A percentile compares a stretch with the other conserved stretches of the same genome.
These are phyloP conservation scores for Pythium phragmitis DNA, from an alignment of 352 stramenopile species.

Conservation along the genomic window DNA sequence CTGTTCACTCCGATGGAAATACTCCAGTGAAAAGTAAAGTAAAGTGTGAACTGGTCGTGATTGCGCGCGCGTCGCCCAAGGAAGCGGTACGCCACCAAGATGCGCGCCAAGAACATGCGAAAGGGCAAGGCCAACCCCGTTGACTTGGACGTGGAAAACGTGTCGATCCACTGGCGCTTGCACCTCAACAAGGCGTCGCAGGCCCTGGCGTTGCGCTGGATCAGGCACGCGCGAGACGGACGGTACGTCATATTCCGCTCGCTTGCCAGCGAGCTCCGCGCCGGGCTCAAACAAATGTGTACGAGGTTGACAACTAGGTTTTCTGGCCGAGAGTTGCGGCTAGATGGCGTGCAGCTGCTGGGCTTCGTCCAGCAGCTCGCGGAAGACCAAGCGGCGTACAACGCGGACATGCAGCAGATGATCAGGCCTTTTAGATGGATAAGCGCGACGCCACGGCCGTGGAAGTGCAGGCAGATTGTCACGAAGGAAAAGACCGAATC, in stretches of 20 bases:
- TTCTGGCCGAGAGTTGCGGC: conserved; percentile 82
- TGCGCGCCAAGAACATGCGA: conserved; percentile 70
- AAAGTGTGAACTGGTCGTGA: conserved; percentile 90
- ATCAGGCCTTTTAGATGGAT: conserved; percentile 63
- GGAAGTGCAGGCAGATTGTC: conserved; percentile 57
- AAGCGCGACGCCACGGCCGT: conserved; percentile 59
- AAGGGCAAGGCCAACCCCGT: conserved; percentile 61
- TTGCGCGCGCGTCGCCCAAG: conserved; percentile 87
- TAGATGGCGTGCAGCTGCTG: conserved; percentile 70
- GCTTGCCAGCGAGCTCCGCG: conserved; percentile 55
- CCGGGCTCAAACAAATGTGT: conserved; percentile 51
- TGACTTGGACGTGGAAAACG: conserved; percentile 74
- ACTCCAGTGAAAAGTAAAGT: too few relatives aligned
- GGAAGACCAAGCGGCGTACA: conserved; percentile 56
- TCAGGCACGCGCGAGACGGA: conserved; percentile 74
- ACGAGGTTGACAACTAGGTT: conserved; percentile 93
- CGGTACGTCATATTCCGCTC: conserved; percentile 46
- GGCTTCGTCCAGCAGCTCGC: conserved; percentile 44
- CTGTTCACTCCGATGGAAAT: too few relatives aligned
- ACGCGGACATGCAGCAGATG: conserved; percentile 81
- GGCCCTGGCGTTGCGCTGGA: conserved; percentile 71
- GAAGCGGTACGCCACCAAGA: conserved; percentile 91
- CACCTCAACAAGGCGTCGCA: conserved; percentile 82
- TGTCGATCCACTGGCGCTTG: conserved; percentile 67
- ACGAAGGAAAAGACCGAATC: conserved; percentile 50